Conservation (phyloP, 2,329 filamentous ascomycete species). For the Alternaria longipes region DNA sequence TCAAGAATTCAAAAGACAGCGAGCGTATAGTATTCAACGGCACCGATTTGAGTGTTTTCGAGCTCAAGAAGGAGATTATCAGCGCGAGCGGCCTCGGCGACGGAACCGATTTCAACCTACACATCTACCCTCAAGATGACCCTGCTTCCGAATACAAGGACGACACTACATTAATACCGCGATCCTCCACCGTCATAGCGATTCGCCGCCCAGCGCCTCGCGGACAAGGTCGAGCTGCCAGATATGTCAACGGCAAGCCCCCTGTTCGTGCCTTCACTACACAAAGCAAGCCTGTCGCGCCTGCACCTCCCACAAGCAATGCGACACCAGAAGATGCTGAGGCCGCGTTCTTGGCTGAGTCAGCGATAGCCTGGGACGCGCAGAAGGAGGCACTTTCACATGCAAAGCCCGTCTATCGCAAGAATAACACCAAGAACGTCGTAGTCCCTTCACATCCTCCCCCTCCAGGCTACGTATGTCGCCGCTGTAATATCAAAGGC, state of each 20-base stretch:
- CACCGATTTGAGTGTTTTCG: conserved; percentile 97
- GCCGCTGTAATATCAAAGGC: conserved; percentile 95
- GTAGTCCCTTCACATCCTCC: conserved; percentile 93
- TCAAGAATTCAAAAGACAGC: conserved; percentile 98
- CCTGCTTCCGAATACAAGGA: conserved; percentile 94
- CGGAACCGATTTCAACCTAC: conserved; percentile 94
- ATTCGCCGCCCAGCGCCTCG: conserved; percentile 84
- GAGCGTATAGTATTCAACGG: conserved; percentile 96
- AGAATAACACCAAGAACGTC: conserved; percentile 65
- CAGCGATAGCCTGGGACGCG: conserved; percentile 90
- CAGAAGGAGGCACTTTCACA: conserved; percentile 93
- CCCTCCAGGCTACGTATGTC: conserved; percentile 93
- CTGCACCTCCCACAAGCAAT: conserved; percentile 55
- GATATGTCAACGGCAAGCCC: conserved; percentile 97
- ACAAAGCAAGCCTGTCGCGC: conserved; percentile 65
- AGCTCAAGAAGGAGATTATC: conserved; percentile 99
- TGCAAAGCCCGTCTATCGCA: conserved; percentile 56
- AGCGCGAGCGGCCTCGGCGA: conserved; percentile 91
- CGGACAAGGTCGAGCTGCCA: conserved; percentile 87
- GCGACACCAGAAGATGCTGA: conserved; percentile 95
- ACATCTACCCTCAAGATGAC: conserved; percentile 89
- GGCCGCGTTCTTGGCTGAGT: conserved; percentile 88
- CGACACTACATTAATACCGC: conserved; percentile 95
- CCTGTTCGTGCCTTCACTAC: conserved; percentile 83
- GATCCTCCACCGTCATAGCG: conserved; percentile 92